Evolutionary conservation across 139 green algal species (phyloP).

Genomic region (Coelastrella sp.): DNA sequence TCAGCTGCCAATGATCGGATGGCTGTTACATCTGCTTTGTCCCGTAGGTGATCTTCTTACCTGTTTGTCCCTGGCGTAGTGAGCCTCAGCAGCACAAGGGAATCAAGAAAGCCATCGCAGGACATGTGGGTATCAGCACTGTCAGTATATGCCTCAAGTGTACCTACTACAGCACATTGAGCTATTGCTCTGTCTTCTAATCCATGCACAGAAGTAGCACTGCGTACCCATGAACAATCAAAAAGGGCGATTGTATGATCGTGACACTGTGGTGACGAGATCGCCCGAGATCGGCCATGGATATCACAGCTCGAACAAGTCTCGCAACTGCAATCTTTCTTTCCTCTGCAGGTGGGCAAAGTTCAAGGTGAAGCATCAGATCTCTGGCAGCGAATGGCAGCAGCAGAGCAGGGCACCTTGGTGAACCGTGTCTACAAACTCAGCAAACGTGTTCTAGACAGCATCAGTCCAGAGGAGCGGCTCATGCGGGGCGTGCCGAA

Average conservation of each 20-base stretch:
- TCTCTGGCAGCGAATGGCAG: conserved; percentile 37
- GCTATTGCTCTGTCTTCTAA: too few species aligned
- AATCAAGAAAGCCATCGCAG: conserved; percentile 18
- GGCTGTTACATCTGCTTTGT: too few species aligned
- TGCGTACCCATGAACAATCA: too few species aligned
- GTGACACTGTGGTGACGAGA: too few species aligned
- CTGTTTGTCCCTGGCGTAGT: conserved; percentile 40
- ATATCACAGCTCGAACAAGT: too few species aligned
- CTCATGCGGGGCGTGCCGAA: conserved; percentile 47
- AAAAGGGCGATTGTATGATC: too few species aligned
- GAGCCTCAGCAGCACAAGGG: conserved; percentile 28
- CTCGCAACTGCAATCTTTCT: too few species aligned
- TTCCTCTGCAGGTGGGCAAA: conserved; percentile 1
- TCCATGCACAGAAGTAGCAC: too few species aligned
- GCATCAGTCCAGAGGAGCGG: conserved; percentile 44
- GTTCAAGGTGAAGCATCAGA: conserved; percentile 43
- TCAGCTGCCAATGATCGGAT: too few species aligned
- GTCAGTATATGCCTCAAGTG: too few species aligned
- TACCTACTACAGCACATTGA: too few species aligned
- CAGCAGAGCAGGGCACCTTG: conserved; percentile 30
- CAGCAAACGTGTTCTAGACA: conserved; percentile 45
- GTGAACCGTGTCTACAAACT: conserved; percentile 39
- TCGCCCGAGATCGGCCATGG: too few species aligned
- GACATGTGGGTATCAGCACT: conserved; percentile 7
- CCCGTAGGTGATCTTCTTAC: conserved; percentile 44